Base-by-base conservation (phyloP, 176 grass and related monocot genomes). In the Musa beccarii region DNA sequence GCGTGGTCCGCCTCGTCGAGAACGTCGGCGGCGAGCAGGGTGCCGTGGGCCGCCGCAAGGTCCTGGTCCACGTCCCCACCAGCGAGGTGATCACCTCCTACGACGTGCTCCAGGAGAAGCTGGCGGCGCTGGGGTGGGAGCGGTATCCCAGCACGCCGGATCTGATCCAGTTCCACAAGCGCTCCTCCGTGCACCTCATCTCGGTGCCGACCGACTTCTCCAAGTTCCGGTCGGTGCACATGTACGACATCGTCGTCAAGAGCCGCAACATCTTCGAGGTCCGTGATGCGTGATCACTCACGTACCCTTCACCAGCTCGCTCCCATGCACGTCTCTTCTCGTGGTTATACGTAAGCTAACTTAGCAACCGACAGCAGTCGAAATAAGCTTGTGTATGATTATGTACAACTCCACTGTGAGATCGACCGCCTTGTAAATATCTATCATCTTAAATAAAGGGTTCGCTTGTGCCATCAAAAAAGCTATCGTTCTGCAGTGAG, bases 201-300 rank as follows among this genome's bases (percentile, higher is more conserved):
- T 66, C 63, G 23, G 63, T 66, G 2, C 63, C 63, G 2, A 10
- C 23, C 2, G 63, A 66, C 23, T 66, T 66, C 63, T 11, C 63
- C 63, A 66, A 66, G 63, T 28, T 66, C 24, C 63, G 63, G 23
- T 66, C 63, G 23, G 63, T 66, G 23, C 63, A 66, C 63, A 66
- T 66, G 63, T 66, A 66, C 63, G 63, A 66, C 63, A 66, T 66
- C 63, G 63, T 66, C 10, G 63, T 66, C 63, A 66, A 66, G 63
- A 66, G 63, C 63, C 63, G 63, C 22, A 66, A 66, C n/a, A 10
- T 66, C 23, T 66, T 66, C 63, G 63, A 66, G 10, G 63, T 66
- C 63, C 63, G 63, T 10, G 63, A 66, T 3, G 63, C 63, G 5
- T 66, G 63, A 66, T 61, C 14, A 0, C 11, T 13, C 21, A 43